Base-by-base conservation (phyloP, 2,329 filamentous ascomycete genomes). In the Thielaviopsis punctulata region DNA sequence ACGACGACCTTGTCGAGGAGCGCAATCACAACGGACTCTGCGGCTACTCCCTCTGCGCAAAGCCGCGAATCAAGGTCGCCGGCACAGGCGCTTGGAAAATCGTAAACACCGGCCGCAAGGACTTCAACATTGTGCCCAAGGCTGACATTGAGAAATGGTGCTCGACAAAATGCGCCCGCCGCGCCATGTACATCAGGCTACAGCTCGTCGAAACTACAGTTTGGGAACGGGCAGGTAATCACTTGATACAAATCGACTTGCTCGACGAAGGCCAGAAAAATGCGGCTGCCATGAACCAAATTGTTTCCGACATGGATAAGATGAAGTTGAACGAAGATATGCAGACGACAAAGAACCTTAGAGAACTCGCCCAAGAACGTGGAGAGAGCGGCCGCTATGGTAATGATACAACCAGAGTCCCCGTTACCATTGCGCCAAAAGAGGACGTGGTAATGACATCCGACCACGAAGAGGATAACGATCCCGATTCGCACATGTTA, bases 91-190 rank as follows among this genome's bases (percentile, higher is more conserved):
- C 79, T 57, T 89, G 80, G 68, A 82, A 84, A 61, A 72, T 92
- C 25, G 68, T 83, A 21, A 66, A 68, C 54, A 67, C 62, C 56
- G 69, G 63, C 64, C 68, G 65, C 12, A 73, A 72, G 52, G 73
- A 77, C 52, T 78, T 79, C 52, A 74, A 73, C 57, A 82, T 95
- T 47, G 79, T 93, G 23, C 75, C 78, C 55, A 77, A 75, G 51
- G 77, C 79, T 58, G 79, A 86, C 61, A 66, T 89, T 15, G 86
- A 92, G 67, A 84, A 81, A 66, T 98, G 88, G 86, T 98, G 92
- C 65, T 86, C 82, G 0, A 73, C 82, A 52, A 73, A 73, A 39
- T 98, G 92, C 67, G 85, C 85, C 2, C 77, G 79, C 57, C 75
- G 86, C 48, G 88, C 86, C 2, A 71, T 94, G 58, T 95, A 88